These are phyloP conservation scores for Psilocybe mexicana DNA, from an alignment of 1,284 basidiomycete species.

Conservation along the genomic window DNA sequence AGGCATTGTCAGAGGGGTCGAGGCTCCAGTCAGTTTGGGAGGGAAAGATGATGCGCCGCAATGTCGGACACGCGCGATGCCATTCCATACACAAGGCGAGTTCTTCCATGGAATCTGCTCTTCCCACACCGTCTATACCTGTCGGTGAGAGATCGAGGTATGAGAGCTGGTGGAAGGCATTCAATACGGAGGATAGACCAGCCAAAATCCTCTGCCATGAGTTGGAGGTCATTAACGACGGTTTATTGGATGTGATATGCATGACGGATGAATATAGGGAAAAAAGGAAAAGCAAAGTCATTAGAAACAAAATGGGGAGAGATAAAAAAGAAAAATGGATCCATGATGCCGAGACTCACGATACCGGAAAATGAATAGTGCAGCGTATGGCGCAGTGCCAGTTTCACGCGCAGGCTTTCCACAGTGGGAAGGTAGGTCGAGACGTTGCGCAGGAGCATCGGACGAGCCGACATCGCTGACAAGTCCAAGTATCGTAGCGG, in stretches of 20 bases:
- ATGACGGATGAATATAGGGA: constrained; percentile 5
- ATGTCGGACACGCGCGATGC: constrained; percentile 52
- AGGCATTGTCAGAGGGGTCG: constrained; percentile 23
- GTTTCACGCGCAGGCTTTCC: constrained; percentile 51
- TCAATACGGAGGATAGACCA: constrained; percentile 43
- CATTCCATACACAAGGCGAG: constrained; percentile 52
- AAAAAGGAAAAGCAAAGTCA: constrained; percentile 1
- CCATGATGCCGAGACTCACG: constrained; percentile 44
- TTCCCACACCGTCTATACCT: constrained; percentile 42
- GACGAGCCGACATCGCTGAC: constrained; percentile 58
- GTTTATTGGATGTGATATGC: neutral
- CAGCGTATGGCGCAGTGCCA: constrained; percentile 65
- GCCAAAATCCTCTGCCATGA: constrained; percentile 39
- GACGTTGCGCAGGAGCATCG: constrained; percentile 54
- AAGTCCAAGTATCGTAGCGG: constrained; percentile 58
- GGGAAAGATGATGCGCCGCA: constrained; percentile 57
- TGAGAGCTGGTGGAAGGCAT: constrained; percentile 36
- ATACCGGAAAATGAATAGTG: constrained; percentile 65
- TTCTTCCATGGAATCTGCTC: constrained; percentile 51
- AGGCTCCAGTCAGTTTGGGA: constrained; percentile 48
- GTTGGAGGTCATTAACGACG: neutral
- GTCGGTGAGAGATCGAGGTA: constrained; percentile 60
- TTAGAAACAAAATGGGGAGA: constrained; percentile 1
- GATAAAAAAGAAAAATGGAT: constrained; percentile 8
- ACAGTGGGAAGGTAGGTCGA: constrained; percentile 51